Conservation (phyloP, 495 filamentous ascomycete genomes). For the Letharia lupina region DNA sequence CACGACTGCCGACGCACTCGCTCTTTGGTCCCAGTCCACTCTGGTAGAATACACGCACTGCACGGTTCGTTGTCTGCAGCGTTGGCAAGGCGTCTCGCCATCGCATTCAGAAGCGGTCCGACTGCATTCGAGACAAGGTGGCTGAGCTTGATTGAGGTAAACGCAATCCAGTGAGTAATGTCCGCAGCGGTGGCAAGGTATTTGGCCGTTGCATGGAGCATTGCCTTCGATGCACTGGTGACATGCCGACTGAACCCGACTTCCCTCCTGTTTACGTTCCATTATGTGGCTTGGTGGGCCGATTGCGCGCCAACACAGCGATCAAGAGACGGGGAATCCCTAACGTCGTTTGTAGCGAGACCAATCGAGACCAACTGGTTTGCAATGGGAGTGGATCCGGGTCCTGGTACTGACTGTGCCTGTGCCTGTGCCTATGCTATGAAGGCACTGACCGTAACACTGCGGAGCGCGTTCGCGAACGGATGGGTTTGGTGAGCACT, state of each 20-base stretch:
- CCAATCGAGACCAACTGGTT: not conserved
- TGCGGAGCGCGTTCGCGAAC: not conserved
- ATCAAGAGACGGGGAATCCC: not conserved
- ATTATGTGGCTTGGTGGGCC: not conserved
- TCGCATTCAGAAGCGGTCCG: not conserved
- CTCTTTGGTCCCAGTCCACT: not conserved
- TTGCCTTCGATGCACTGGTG: not conserved
- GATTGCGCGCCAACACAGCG: not conserved
- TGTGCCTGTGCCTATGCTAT: not conserved
- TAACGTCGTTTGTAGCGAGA: not conserved
- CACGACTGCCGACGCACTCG: not conserved
- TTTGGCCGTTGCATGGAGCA: not conserved
- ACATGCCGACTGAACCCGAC: conserved; percentile 1
- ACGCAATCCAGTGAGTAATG: not conserved
- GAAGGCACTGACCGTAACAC: not conserved
- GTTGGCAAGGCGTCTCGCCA: conserved; percentile 3
- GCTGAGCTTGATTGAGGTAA: not conserved
- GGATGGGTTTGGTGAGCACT: not conserved
- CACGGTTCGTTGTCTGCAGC: not conserved
- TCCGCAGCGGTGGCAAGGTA: not conserved
- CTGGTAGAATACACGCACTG: not conserved
- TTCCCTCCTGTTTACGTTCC: conserved; percentile 1
- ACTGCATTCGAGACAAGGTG: conserved; percentile 1
- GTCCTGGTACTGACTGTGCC: not conserved
- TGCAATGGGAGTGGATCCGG: not conserved